These are phyloP conservation scores for Cadophora gregata DNA, from an alignment of 2,329 filamentous ascomycete genomes.

Conservation along the genomic window DNA sequence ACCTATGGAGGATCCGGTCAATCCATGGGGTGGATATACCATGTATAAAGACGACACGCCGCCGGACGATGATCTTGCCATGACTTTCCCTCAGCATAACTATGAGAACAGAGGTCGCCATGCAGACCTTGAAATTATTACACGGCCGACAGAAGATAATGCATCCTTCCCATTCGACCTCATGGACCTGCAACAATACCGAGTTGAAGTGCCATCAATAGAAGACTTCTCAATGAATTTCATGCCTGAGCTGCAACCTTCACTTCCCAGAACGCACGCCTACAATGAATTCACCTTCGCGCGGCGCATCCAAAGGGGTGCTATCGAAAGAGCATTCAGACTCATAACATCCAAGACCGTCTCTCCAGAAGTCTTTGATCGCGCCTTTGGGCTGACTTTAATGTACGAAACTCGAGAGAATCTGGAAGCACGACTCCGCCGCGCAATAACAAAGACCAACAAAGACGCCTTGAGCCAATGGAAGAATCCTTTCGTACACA, in stretches of 20 bases:
- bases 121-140: slow-evolving; percentile 55
- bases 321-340: slow-evolving; percentile 66
- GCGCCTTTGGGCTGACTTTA: slow-evolving; percentile 73
- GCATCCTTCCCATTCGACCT: slow-evolving; percentile 57
- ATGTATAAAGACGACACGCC: slow-evolving; percentile 33
- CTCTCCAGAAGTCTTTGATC: slow-evolving; percentile 52
- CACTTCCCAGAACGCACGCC: slow-evolving; percentile 60
- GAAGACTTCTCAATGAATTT: slow-evolving; percentile 39
- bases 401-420: slow-evolving; percentile 60
- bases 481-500: slow-evolving; percentile 65
- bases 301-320: slow-evolving; percentile 70
- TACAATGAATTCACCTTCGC: slow-evolving; percentile 72
- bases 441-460: slow-evolving; percentile 23
- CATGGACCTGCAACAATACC: slow-evolving; percentile 40
- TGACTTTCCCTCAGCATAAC: slow-evolving; percentile 25
- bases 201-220: slow-evolving; percentile 41
- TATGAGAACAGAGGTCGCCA: slow-evolving; percentile 25
- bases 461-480: slow-evolving; percentile 61
- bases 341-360: slow-evolving; percentile 59
- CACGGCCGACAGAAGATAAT: slow-evolving; percentile 57
- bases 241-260: slow-evolving; percentile 45
- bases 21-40: slow-evolving; percentile 38
- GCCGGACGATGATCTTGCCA: slow-evolving; percentile 29
- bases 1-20: slow-evolving; percentile 4
- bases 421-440: slow-evolving; percentile 52